Evolutionary conservation across 306 rosid species (phyloP), one percentile per base, ranked within the genome.

Genomic region (Benincasa hispida): DNA sequence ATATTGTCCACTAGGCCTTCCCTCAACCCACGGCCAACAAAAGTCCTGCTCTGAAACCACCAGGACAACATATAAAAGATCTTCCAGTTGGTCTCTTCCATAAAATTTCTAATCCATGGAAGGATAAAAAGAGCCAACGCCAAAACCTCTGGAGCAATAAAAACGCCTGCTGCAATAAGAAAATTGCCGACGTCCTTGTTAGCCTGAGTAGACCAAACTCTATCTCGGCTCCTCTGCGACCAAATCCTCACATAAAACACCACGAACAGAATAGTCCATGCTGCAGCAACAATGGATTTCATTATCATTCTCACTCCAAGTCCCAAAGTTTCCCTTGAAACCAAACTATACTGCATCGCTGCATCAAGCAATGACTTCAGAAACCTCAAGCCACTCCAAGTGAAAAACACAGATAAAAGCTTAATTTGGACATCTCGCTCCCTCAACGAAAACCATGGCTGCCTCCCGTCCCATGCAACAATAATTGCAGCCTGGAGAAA

Each of bases 1-100:
- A 93, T 56, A 81, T 93, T 93, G 84, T 93, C 97, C 41, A 88
- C 56, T 30, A 91, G 90, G 67, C 97, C 97, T 86, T 93, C 98
- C 81, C 98, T 87, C 90, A 93, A 75, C 79, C 97, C 98, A 76
- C 98, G 97, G 28, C 98, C 98, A 74, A 91, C 98, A 83, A 91
- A 93, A 55, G 82, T 86, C 83, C 92, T 86, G 81, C 93, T 87
- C 83, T 91, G 96, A 78, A 91, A 93, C 98, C 98, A 93, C 98
- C 98, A 93, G 1, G 93, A 87, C 56, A 93, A 78, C 83, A 85
- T 69, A 85, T 90, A 87, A 84, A 93, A 91, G 21, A 91, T 78
- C 87, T 85, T 88, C 98, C 97, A 93, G 78, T 93, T 93, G 5
- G 90, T 81, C 65, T 87, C 87, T 88, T 93, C 98, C n/a, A 93